Percentiles rank a stretch among this genome's conserved stretches.
Evolutionary conservation across 257 asterid genomes (phyloP).

Genomic region (Solanum bulbocastanum): DNA sequence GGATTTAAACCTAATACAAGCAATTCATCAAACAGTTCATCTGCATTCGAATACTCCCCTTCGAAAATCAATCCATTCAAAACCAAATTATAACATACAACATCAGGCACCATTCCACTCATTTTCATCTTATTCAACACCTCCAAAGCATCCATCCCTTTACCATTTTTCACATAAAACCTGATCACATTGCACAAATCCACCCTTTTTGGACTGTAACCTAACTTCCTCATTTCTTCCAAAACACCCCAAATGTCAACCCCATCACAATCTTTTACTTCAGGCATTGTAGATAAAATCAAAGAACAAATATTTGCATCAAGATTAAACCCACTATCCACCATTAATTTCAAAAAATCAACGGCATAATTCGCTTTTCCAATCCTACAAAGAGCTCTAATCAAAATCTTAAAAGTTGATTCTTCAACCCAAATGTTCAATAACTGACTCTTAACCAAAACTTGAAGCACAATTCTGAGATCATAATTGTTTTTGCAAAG

Average conservation of each 20-base stretch:
- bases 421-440: constrained; percentile 53
- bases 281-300: constrained; percentile 39
- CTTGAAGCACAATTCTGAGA: constrained; percentile 31
- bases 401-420: constrained; percentile 43
- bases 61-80: constrained; percentile 35
- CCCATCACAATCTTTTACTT: constrained; percentile 5
- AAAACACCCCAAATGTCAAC: constrained; percentile 30
- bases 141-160: constrained; percentile 27
- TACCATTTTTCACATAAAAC: constrained; percentile 26
- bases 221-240: constrained; percentile 31
- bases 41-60: constrained; percentile 31
- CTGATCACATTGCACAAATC: constrained; percentile 48
- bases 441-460: constrained; percentile 29
- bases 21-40: constrained; percentile 74
- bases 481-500: constrained; percentile 35
- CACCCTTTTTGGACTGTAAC: constrained; percentile 30
- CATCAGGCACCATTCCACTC: constrained; percentile 30
- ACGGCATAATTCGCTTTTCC: constrained; percentile 34
- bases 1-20: constrained; percentile 61
- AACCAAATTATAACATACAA: constrained; percentile 44
- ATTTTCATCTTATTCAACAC: constrained; percentile 44
- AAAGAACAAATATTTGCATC: constrained; percentile 43
- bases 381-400: constrained; percentile 49
- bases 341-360: constrained; percentile 39
- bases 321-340: constrained; percentile 32